These are phyloP conservation scores for Erysiphe pulchra DNA, from an alignment of 2,329 filamentous ascomycete species.

Conservation along the genomic window DNA sequence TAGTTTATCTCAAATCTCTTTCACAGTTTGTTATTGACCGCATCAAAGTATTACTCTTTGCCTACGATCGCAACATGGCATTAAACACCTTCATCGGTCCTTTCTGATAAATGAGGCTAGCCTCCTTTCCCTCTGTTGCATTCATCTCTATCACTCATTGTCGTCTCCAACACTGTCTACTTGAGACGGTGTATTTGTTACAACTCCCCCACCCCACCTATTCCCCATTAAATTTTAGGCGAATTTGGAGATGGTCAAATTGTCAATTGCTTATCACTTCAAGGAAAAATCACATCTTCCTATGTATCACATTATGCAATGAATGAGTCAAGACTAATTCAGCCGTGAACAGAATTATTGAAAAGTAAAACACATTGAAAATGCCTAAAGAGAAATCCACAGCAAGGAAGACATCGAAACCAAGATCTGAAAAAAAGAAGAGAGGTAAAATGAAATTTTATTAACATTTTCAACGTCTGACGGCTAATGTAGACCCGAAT, in stretches of 20 bases:
- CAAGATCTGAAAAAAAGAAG: slow-evolving; percentile 38
- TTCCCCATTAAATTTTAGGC: not conserved
- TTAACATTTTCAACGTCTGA: slow-evolving; percentile 1
- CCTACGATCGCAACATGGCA: too few species aligned
- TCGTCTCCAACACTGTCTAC: too few species aligned
- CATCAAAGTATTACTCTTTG: too few species aligned
- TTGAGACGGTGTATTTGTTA: not conserved
- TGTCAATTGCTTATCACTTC: not conserved
- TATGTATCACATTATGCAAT: not conserved
- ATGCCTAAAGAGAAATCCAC: slow-evolving; percentile 45
- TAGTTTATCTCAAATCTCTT: too few species aligned
- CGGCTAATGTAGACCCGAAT: slow-evolving; percentile 49
- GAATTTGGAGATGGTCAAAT: not conserved
- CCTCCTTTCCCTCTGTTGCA: too few species aligned
- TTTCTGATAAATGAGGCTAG: too few species aligned
- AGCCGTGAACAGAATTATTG: not conserved
- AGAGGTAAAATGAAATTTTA: slow-evolving; percentile 27
- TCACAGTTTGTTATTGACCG: too few species aligned
- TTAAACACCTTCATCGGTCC: too few species aligned
- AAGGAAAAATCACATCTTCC: not conserved
- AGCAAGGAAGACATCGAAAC: slow-evolving; percentile 36
- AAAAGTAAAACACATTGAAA: slow-evolving; percentile 10
- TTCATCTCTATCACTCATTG: too few species aligned
- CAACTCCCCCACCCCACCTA: not conserved
- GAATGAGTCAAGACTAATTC: not conserved